Evolutionary conservation across 208 protist species (phyloP), one percentile per base, ranked within the genome.

Genomic region (Lotmaria passim): DNA sequence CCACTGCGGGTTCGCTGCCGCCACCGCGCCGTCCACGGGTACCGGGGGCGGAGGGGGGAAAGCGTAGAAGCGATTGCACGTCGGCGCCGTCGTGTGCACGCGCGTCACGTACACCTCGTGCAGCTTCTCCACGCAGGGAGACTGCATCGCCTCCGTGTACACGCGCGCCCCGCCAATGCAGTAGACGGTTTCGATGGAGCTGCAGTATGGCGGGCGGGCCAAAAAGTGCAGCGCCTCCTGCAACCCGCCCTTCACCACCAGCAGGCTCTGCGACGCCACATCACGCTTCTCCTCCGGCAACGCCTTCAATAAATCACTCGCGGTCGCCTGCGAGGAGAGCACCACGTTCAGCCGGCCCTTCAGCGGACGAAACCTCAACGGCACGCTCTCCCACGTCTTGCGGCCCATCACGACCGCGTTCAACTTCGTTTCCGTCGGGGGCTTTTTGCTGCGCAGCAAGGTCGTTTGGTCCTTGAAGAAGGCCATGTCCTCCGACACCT

Each of bases 371-470:
- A 94, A 97, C 66, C 87, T 82, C 0, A 48, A 21, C 15, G 98
- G 96, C 23, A 99, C 96, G 23, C 94, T 98, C 31, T 98, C 91
- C 97, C 97, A 99, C 39, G 97, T 99, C 81, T 98, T 98, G 36
- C 97, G 87, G 15, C 98, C 98, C 98, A 99, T 99, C 51, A 98
- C 89, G n/a, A 98, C 96, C 4, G 95, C 96, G 68, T 99, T 98
- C 44, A 76, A 72, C 59, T 85, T 94, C 50, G 55, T 70, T 8
- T 63, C 56, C 24, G 75, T 69, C 7, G 70, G 55, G 3, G 75
- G 72, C 47, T 90, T 91, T 47, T 86, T 87, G 34, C 79, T 87
- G 23, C 85, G 83, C 62, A 95, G 76, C 48, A 90, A 86, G 60
- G 69, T 90, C 6, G 93, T 97, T 19, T 85, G 72, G 24, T 93